Conservation (phyloP, 2,329 filamentous ascomycete species). For the Fusarium tupiense region DNA sequence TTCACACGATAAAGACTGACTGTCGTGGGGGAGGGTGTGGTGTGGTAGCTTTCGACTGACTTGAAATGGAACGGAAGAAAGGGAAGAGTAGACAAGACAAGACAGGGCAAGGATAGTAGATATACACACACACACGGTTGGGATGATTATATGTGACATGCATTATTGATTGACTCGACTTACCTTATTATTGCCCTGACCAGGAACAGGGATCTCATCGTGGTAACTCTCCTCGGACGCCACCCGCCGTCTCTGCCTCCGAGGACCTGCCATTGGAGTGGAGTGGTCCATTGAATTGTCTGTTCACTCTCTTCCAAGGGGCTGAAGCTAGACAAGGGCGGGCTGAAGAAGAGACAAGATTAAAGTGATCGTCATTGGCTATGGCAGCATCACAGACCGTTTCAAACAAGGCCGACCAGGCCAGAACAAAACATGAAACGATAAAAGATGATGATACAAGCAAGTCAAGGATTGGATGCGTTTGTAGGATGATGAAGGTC, state of each 20-base stretch:
- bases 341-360: background rate
- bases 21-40: conserved; percentile 28
- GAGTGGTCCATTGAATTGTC: conserved; percentile 24
- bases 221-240: conserved; percentile 23
- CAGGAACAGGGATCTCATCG: conserved; percentile 34
- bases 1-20: conserved; percentile 40
- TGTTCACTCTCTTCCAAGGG: conserved; percentile 12
- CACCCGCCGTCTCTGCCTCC: conserved; percentile 24
- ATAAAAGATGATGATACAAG: background rate
- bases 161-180: conserved; percentile 7
- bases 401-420: conserved; percentile 27
- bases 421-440: conserved; percentile 18
- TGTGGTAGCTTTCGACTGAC: background rate
- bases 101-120: conserved; percentile 9
- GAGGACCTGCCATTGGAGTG: conserved; percentile 28
- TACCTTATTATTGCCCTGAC: conserved; percentile 2
- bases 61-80: conserved; percentile 7
- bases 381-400: conserved; percentile 19
- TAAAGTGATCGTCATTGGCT: conserved; percentile 34
- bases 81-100: conserved; percentile 15
- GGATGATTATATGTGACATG: conserved; percentile 32
- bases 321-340: background rate
- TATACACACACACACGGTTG: background rate
- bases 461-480: background rate
- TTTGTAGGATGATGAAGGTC: background rate